Conservation (phyloP, 805 yeast genomes). For the Yarrowia sp. region DNA sequence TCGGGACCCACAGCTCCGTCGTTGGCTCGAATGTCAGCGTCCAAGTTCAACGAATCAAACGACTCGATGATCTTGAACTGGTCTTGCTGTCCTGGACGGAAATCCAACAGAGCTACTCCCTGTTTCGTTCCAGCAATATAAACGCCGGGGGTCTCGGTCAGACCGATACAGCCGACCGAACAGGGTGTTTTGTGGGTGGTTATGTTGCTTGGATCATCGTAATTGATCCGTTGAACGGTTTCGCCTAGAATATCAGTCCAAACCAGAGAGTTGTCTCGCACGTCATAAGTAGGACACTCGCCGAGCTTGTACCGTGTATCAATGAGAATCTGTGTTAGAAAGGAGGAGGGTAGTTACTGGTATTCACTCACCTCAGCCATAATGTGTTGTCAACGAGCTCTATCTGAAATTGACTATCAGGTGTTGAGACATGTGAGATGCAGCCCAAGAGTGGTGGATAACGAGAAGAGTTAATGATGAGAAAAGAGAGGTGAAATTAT, state of each 20-base stretch:
- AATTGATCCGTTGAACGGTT: conserved; percentile 43
- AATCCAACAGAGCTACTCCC: conserved; percentile 26
- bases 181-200: conserved; percentile 8
- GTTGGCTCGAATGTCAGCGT: conserved; percentile 62
- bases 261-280: conserved; percentile 44
- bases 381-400: not conserved
- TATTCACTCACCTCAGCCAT: conserved; percentile 23
- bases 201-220: not conserved
- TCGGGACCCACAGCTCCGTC: conserved; percentile 82
- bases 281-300: conserved; percentile 50
- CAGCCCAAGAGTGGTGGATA: not conserved
- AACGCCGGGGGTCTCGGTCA: conserved; percentile 23
- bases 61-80: not conserved
- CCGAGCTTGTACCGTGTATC: conserved; percentile 44
- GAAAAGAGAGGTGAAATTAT: no score
- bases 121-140: conserved; percentile 25
- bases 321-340: conserved; percentile 42
- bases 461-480: no score
- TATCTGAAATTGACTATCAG: conserved; percentile 9
- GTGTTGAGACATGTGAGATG: not conserved
- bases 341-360: no score
- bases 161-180: conserved; percentile 25
- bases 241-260: conserved; percentile 49
- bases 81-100: not conserved
- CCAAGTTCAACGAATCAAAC: not conserved